Percentiles rank a stretch among this genome's conserved stretches.
phyloP scores from a whole-genome alignment of 352 stramenopile genomes.

The Phytophthora pinifolia region DNA sequence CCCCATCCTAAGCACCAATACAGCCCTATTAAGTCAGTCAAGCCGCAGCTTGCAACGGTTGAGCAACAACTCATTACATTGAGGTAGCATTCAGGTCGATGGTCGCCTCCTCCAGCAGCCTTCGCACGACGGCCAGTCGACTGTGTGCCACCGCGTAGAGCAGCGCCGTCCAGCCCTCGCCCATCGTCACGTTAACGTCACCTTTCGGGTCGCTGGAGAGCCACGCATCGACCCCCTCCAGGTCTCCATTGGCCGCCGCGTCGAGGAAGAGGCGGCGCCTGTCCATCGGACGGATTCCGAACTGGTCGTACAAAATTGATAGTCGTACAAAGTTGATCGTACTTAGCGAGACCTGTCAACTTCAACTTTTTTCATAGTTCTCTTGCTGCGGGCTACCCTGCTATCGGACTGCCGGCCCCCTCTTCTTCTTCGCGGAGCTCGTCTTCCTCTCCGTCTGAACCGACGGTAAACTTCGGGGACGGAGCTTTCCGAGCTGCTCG shows the following conservation, averaged over 20 bases:
- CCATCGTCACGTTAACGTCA: conserved; percentile 56
- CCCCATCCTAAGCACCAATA: conserved; percentile 34
- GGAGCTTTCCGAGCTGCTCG: conserved; percentile 25
- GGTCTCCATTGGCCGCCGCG: conserved; percentile 46
- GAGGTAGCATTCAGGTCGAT: conserved; percentile 64
- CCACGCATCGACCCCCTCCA: conserved; percentile 41
- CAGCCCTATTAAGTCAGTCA: neutral
- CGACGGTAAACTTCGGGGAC: conserved; percentile 51
- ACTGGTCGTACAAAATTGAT: too few relatives aligned
- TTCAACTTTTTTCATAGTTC: too few relatives aligned
- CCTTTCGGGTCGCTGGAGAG: conserved; percentile 18
- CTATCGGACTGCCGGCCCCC: conserved; percentile 2
- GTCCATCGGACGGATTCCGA: too few relatives aligned
- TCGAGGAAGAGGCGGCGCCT: conserved; percentile 39
- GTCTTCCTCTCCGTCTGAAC: conserved; percentile 42
- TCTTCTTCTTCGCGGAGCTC: conserved; percentile 23
- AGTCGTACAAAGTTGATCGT: too few relatives aligned
- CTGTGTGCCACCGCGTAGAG: conserved; percentile 60
- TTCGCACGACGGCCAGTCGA: conserved; percentile 41
- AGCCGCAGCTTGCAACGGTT: neutral
- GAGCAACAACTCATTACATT: conserved; percentile 33
- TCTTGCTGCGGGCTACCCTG: conserved; percentile 9
- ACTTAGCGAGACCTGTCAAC: too few relatives aligned
- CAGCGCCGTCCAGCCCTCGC: conserved; percentile 73
- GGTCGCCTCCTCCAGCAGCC: conserved; percentile 35